Evolutionary conservation across 768 basidiomycete genomes (phyloP).

Genomic region (Boletus eberwhitei): DNA sequence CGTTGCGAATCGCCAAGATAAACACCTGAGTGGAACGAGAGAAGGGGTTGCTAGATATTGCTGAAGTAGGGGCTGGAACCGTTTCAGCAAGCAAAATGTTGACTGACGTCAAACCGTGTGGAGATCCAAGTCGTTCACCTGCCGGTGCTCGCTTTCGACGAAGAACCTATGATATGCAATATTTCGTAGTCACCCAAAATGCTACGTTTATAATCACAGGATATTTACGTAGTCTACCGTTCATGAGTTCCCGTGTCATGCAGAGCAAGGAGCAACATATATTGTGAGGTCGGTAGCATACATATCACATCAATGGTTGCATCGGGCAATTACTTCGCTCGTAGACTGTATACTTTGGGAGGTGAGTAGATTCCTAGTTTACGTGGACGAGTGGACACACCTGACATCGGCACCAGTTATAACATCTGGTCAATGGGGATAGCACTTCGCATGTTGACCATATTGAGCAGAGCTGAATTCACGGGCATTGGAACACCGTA

Average conservation of each 20-base stretch:
- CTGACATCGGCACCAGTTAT: constrained; percentile 3
- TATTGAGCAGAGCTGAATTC: constrained; percentile 50
- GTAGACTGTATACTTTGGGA: neutral
- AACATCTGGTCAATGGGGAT: constrained; percentile 52
- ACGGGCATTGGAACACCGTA: constrained; percentile 58
- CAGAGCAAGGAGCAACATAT: neutral
- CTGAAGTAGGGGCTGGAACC: neutral
- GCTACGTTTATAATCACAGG: neutral
- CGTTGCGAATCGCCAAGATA: neutral
- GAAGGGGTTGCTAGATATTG: neutral
- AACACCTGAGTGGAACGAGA: neutral
- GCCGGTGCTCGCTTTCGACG: neutral
- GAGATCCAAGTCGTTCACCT: neutral
- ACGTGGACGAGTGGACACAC: constrained; percentile 7
- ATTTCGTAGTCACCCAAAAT: neutral
- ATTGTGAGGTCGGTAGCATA: neutral
- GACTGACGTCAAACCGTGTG: neutral
- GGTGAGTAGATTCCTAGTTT: constrained; percentile 1
- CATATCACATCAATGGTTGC: neutral
- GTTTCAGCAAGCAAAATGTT: neutral
- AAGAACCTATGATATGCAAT: neutral
- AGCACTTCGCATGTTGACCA: constrained; percentile 55
- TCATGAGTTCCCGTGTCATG: neutral
- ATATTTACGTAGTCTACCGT: neutral
- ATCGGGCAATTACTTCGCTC: no score